phyloP scores from a whole-genome alignment of 768 basidiomycete species.

The Zangia roseola region DNA sequence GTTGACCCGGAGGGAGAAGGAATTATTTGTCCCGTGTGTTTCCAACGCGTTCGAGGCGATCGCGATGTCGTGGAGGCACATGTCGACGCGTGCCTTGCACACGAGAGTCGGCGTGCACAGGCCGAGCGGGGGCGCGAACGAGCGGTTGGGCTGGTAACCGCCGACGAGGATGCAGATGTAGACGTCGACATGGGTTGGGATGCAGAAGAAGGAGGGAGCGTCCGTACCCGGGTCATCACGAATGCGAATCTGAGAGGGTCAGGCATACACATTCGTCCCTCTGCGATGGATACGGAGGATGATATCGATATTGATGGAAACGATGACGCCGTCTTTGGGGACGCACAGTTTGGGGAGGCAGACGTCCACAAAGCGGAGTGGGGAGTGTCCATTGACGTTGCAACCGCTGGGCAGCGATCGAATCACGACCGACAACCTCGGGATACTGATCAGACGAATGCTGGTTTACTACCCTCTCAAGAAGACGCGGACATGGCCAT shows the following conservation, averaged over 20 bases:
- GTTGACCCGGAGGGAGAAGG: slow-evolving; percentile 38
- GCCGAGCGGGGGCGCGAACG: slow-evolving; percentile 30
- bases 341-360: slow-evolving; percentile 72
- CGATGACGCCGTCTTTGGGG: slow-evolving; percentile 64
- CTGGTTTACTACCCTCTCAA: slow-evolving; percentile 1
- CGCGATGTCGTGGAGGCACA: slow-evolving; percentile 75
- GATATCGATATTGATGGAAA: slow-evolving; percentile 82
- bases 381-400: slow-evolving; percentile 30
- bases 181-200: slow-evolving; percentile 39
- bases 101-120: slow-evolving; percentile 44
- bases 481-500: slow-evolving; percentile 49
- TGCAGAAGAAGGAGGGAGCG: slow-evolving; percentile 39
- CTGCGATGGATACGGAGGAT: slow-evolving; percentile 68
- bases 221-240: slow-evolving; percentile 37
- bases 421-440: slow-evolving; percentile 38
- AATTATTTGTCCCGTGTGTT: slow-evolving; percentile 71
- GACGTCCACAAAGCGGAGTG: slow-evolving; percentile 50
- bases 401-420: slow-evolving; percentile 9
- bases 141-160: slow-evolving; percentile 30
- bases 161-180: slow-evolving; percentile 29
- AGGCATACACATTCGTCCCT: slow-evolving; percentile 65
- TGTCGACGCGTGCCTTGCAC: slow-evolving; percentile 74
- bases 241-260: slow-evolving; percentile 47
- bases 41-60: slow-evolving; percentile 56
- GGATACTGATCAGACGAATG: neutral